These are phyloP conservation scores for Globisporangium acanthophoron DNA, from an alignment of 352 stramenopile genomes.

Conservation along the genomic window DNA sequence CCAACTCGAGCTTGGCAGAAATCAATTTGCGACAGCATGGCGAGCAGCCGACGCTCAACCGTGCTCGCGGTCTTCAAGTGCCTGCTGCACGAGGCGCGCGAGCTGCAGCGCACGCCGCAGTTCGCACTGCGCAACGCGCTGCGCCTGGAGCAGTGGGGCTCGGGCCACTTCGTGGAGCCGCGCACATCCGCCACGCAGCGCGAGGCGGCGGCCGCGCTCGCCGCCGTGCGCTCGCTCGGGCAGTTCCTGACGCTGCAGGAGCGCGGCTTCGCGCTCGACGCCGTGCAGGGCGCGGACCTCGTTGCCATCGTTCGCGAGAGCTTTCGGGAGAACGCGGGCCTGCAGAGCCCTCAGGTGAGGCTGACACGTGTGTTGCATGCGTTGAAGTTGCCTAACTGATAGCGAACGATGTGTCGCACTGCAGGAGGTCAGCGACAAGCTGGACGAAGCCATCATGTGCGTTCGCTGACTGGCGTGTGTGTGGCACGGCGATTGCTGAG, in stretches of 20 bases:
- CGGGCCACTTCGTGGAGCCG: constrained; percentile 35
- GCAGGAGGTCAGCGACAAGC: constrained; percentile 34
- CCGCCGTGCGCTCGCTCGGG: constrained; percentile 34
- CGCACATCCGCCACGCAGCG: constrained; percentile 1
- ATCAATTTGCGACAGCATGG: constrained; percentile 16
- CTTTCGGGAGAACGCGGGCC: constrained; percentile 36
- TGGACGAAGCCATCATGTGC: constrained; percentile 69
- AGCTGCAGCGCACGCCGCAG: constrained; percentile 50
- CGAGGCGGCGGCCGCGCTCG: constrained; percentile 2
- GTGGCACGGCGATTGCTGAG: neutral
- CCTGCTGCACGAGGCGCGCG: constrained; percentile 51
- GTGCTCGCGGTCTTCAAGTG: constrained; percentile 61
- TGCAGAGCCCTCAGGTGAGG: constrained; percentile 34
- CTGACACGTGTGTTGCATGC: neutral
- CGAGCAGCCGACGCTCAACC: constrained; percentile 20
- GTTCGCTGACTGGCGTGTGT: neutral
- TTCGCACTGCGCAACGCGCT: constrained; percentile 57
- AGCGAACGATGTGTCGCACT: neutral
- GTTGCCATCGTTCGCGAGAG: constrained; percentile 27
- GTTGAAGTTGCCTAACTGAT: neutral
- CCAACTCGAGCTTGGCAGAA: no score
- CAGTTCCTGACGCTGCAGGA: constrained; percentile 38
- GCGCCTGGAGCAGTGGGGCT: constrained; percentile 59
- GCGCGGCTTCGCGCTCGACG: constrained; percentile 27
- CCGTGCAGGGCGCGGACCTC: constrained; percentile 23